Conservation (phyloP, 805 yeast genomes). For the Scheffersomyces stipitis region DNA sequence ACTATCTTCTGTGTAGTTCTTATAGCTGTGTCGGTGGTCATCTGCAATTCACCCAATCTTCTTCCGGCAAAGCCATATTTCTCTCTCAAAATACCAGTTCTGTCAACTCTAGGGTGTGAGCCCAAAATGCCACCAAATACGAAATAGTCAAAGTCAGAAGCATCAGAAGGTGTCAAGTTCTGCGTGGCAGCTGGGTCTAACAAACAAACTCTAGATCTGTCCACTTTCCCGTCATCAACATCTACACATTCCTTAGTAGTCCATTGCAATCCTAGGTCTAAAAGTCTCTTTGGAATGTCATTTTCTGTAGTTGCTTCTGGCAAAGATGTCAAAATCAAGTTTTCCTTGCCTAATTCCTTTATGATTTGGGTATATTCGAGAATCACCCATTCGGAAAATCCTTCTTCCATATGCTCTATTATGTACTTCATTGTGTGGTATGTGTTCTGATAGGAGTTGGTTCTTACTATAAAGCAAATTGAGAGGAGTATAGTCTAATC, state of each 20-base stretch:
- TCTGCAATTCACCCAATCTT: slow-evolving; percentile 83
- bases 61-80: slow-evolving; percentile 86
- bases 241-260: slow-evolving; percentile 70
- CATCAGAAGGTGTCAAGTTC: slow-evolving; percentile 74
- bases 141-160: slow-evolving; percentile 70
- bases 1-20: slow-evolving; percentile 84
- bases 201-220: slow-evolving; percentile 63
- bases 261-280: slow-evolving; percentile 72
- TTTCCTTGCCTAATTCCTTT: slow-evolving; percentile 75
- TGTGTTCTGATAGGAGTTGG: too few relatives aligned
- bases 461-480: too few relatives aligned
- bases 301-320: slow-evolving; percentile 58
- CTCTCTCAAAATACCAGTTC: slow-evolving; percentile 82
- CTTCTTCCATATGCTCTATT: slow-evolving; percentile 97
- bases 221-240: slow-evolving; percentile 45
- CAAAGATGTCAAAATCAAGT: slow-evolving; percentile 73
- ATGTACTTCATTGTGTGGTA: slow-evolving; percentile 71
- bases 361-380: slow-evolving; percentile 84
- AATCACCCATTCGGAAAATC: slow-evolving; percentile 94
- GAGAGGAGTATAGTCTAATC: too few relatives aligned
- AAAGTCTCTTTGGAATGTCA: slow-evolving; percentile 63
- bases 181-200: slow-evolving; percentile 83
- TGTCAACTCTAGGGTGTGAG: slow-evolving; percentile 88
- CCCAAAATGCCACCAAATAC: slow-evolving; percentile 97
- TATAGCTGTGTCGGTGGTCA: slow-evolving; percentile 98